Conservation (phyloP, 495 filamentous ascomycete genomes). For the Tuber indicum region DNA sequence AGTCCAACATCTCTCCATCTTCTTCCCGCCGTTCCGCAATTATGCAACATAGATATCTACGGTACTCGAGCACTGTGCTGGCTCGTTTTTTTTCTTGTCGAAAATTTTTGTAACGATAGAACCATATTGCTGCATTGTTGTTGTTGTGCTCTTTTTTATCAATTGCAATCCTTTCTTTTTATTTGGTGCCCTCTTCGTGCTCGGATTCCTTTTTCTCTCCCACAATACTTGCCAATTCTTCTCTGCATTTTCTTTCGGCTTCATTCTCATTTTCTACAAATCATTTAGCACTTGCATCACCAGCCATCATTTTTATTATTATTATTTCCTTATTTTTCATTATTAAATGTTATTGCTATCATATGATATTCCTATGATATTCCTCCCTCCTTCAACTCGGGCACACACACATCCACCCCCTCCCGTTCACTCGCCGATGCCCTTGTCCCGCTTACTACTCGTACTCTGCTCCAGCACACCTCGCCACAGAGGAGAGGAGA, state of each 20-base stretch:
- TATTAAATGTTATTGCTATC: background rate
- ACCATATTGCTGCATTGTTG: background rate
- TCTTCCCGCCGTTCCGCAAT: background rate
- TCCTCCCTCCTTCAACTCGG: background rate
- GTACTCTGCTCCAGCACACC: slow-evolving; percentile 29
- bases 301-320: slow-evolving; percentile 1
- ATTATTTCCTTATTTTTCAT: background rate
- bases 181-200: background rate
- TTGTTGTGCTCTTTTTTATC: background rate
- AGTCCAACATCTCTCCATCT: background rate
- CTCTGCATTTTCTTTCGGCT: background rate
- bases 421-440: background rate
- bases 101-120: background rate
- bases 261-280: background rate
- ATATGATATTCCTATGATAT: background rate
- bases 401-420: background rate
- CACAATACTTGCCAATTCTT: background rate
- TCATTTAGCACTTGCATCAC: slow-evolving; percentile 1
- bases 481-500: slow-evolving; percentile 10
- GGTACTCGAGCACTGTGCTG: background rate
- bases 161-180: background rate
- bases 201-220: background rate
- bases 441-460: slow-evolving; percentile 24
- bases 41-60: background rate
- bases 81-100: background rate